Conservation (phyloP, 2,329 filamentous ascomycete genomes). For the Aspergillus pseudoterreus region DNA sequence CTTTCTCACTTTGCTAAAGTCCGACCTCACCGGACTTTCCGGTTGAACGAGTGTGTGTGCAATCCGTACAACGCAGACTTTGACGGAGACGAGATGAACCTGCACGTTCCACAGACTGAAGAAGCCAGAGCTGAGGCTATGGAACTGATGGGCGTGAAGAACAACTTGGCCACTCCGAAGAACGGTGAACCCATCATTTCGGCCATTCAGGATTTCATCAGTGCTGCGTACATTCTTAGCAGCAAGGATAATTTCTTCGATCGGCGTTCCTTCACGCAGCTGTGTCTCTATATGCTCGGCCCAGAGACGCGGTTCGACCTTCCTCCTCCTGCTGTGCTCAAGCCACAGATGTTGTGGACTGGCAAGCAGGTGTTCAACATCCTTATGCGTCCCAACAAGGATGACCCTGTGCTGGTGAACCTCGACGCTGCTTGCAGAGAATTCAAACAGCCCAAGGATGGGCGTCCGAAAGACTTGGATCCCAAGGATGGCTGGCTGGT, state of each 20-base stretch:
- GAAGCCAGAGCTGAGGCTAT: conserved; percentile 94
- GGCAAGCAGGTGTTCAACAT: conserved; percentile 96
- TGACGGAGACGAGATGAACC: conserved; percentile 98
- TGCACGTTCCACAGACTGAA: conserved; percentile 96
- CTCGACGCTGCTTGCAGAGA: conserved; percentile 88
- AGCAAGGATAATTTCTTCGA: conserved; percentile 93
- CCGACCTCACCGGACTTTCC: conserved; percentile 90
- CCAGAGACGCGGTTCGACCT: conserved; percentile 73
- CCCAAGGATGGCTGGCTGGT: conserved; percentile 87
- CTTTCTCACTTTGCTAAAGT: conserved; percentile 93
- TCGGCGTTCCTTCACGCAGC: conserved; percentile 79
- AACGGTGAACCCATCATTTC: conserved; percentile 98
- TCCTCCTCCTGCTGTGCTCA: conserved; percentile 80
- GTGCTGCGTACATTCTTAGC: conserved; percentile 84
- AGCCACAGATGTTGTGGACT: conserved; percentile 86
- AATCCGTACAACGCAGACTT: conserved; percentile 99
- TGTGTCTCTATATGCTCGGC: conserved; percentile 92
- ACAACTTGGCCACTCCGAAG: conserved; percentile 93
- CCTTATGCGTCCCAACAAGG: conserved; percentile 80
- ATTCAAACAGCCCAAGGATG: conserved; percentile 48
- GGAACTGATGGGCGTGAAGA: conserved; percentile 94
- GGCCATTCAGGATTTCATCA: conserved; percentile 99
- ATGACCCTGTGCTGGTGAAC: conserved; percentile 81
- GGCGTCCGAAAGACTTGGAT: conserved; percentile 58
- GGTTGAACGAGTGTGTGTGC: conserved; percentile 96